Evolutionary conservation across 2,329 filamentous ascomycete genomes (phyloP), one percentile per base, ranked within the genome.

Genomic region (Pleomassaria siparia): DNA sequence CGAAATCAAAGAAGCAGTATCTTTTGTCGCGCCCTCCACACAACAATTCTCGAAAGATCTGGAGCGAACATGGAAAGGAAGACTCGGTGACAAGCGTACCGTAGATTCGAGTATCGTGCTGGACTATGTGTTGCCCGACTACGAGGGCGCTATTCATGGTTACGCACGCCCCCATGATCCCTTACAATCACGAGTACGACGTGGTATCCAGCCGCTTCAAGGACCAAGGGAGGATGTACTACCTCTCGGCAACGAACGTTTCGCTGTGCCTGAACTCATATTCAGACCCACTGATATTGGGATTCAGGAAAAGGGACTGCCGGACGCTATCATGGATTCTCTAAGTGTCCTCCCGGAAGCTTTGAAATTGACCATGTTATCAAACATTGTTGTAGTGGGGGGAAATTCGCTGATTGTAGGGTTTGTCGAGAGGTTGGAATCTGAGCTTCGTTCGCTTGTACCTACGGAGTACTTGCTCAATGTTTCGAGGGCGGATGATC

Each of bases 111-210:
- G 60, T 43, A 83, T 96, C 26, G 87, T 91, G 5, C 85, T 91
- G 47, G 92, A 99, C 66, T 99, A 96, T 65, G 86, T 97, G 16
- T 78, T 99, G 2, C 94, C 94, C 0, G 91, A 99, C 68, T 86
- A 85, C 49, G 82, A 85, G 53, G 74, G 74, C 6, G 70, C 78
- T 21, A 80, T 78, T 44, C 77, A 86, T 37, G 92, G 92, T 1
- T 80, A 87, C 43, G 76, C 91, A 24, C 81, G 88, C 44, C 87
- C 91, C 2, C 90, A 92, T 62, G 89, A 96, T 60, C 82, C 89
- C 1, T 73, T 80, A 24, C 80, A 85, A 33, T 80, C 82, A 20
- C 67, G 69, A 55, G 74, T 77, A 63, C 76, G 74, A 24, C 62
- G 79, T 5, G 73, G 75, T 9, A 71, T 80, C 67, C 75, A 72